phyloP scores from a whole-genome alignment of 2,329 filamentous ascomycete species.

The Calonectria leucothoes region DNA sequence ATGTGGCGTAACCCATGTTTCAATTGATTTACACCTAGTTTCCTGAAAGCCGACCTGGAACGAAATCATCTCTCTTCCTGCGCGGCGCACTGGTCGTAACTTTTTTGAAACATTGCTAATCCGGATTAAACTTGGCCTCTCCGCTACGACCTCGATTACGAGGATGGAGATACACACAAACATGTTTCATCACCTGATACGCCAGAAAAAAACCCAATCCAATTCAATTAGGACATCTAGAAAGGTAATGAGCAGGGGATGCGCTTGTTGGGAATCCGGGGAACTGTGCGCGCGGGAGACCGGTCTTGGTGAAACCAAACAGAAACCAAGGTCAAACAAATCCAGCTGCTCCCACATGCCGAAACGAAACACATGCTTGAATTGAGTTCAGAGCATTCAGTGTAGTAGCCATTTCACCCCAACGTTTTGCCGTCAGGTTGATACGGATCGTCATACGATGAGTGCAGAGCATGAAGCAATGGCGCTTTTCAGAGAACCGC shows the following conservation, averaged over 20 bases:
- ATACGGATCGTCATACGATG: neutral
- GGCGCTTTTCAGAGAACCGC: neutral
- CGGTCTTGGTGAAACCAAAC: neutral
- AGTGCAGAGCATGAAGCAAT: neutral
- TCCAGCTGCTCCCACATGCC: neutral
- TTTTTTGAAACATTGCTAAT: neutral
- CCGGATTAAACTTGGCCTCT: neutral
- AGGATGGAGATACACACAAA: neutral
- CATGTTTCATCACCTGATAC: neutral
- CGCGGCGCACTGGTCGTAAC: neutral
- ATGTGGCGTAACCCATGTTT: neutral
- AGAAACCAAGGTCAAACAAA: neutral
- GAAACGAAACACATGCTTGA: neutral
- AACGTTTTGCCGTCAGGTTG: neutral
- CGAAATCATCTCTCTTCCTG: neutral
- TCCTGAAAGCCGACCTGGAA: neutral
- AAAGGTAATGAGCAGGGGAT: neutral
- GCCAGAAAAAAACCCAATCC: no score
- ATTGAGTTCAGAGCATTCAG: neutral
- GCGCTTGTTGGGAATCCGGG: neutral
- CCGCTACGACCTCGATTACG: no score
- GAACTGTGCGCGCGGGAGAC: neutral
- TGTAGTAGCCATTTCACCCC: neutral
- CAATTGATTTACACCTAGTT: neutral
- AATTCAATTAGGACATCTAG: neutral